Evolutionary conservation across 2,329 filamentous ascomycete genomes (phyloP).

Genomic region (Alternaria ethzedia): DNA sequence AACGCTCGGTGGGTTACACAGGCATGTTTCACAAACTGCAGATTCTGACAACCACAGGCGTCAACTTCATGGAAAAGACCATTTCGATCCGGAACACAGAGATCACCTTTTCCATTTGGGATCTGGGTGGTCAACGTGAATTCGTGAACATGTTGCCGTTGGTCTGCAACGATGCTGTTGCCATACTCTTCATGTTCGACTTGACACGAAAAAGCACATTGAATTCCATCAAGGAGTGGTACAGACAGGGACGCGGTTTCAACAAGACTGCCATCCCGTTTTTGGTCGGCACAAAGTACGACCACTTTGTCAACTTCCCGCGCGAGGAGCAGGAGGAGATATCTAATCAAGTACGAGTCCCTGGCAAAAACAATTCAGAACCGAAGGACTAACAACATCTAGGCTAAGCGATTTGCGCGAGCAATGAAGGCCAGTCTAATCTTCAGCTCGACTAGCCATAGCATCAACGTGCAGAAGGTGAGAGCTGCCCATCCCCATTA

Average conservation of each 20-base stretch:
- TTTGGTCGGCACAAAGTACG: constrained; percentile 96
- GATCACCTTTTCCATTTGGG: constrained; percentile 99
- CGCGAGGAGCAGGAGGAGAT: constrained; percentile 98
- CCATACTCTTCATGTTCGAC: constrained; percentile 99
- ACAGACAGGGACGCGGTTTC: constrained; percentile 94
- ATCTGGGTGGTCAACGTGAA: constrained; percentile 94
- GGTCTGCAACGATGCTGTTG: constrained; percentile 99
- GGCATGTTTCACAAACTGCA: not conserved
- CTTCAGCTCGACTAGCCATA: constrained; percentile 98
- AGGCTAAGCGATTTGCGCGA: constrained; percentile 95
- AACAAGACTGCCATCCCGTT: constrained; percentile 99
- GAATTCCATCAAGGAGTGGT: constrained; percentile 99
- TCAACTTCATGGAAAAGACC: constrained; percentile 99
- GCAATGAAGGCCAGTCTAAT: constrained; percentile 98
- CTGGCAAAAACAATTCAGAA: not conserved
- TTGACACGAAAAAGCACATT: constrained; percentile 96
- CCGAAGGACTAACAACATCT: constrained; percentile 7
- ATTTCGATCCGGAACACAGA: constrained; percentile 99
- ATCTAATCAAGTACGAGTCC: constrained; percentile 76
- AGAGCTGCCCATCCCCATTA: constrained; percentile 1
- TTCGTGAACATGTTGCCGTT: constrained; percentile 99
- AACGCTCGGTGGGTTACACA: constrained; percentile 71
- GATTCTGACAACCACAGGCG: constrained; percentile 62
- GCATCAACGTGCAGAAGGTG: constrained; percentile 99
- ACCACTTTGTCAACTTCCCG: constrained; percentile 99